Evolutionary conservation across 257 asterid species (phyloP), one percentile per base, ranked within the genome.

Genomic region (Leonotis leonurus): DNA sequence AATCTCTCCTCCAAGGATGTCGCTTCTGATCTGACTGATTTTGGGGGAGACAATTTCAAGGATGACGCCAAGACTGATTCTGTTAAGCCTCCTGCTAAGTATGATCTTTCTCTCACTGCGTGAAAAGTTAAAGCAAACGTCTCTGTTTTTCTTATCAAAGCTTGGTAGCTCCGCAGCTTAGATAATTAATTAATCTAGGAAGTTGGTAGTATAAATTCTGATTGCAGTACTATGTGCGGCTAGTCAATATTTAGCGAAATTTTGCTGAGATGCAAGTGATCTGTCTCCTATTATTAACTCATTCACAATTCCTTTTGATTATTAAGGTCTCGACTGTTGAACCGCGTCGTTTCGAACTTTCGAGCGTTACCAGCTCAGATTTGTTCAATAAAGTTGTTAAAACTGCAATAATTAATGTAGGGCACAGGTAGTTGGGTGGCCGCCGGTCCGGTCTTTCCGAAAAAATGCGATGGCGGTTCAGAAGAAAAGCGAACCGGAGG

Each of bases 391-490:
- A n/a, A n/a, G n/a, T n/a, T n/a, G n/a, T n/a, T n/a, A n/a, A 59
- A 29, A 24, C 10, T 22, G 25, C 6, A 4, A 16, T 43, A 43
- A 21, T 71, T 49, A 32, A n/a, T 71, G 68, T 67, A 88, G 96
- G 91, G 83, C 91, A 61, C 96, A 85, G 81, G 87, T 88, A 8
- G 96, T 88, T 33, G 96, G 96, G 24, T 88, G 96, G 96, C 96
- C 96, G 60, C 96, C 96, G 59, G 96, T 88, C 41, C 70, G 86
- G 69, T 73, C 86, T 0, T 88, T 71, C 86, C 77, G 96, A 61
- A 85, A 77, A 72, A 83, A 80, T 54, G 76, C 69, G 22, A 54
- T 78, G 55, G 80, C 82, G 22, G 86, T 62, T 53, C 79, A 82
- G 73, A 76, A 77, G 83, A 77, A 43, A 68, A 60, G 39, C 59